A percentile compares a stretch with the other conserved stretches of the same genome.
Evolutionary conservation across 2,329 filamentous ascomycete species (phyloP).

Genomic region (Colletotrichum graminicola): DNA sequence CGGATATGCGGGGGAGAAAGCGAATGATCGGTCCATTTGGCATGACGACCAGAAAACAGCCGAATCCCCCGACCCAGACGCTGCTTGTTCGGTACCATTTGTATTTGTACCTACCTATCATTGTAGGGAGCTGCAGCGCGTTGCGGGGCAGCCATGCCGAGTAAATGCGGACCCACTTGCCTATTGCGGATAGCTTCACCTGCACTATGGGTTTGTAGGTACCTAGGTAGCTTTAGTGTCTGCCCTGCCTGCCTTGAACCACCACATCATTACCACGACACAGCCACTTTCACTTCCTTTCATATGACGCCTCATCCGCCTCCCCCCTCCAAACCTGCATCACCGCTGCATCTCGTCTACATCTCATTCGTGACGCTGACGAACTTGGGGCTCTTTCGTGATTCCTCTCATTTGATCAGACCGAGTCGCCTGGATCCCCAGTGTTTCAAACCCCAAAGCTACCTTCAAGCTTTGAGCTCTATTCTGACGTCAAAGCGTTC

Average conservation of each 20-base stretch:
- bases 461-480: slow-evolving; percentile 26
- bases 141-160: background rate
- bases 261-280: slow-evolving; percentile 12
- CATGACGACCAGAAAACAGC: background rate
- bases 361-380: slow-evolving; percentile 5
- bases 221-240: background rate
- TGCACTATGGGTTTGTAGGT: background rate
- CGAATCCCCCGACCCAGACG: background rate
- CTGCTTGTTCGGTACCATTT: background rate
- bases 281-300: slow-evolving; percentile 30
- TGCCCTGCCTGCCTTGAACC: background rate
- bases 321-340: slow-evolving; percentile 6
- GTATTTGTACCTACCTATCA: background rate
- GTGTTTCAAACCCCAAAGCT: slow-evolving; percentile 26
- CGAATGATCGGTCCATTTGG: no score
- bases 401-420: background rate
- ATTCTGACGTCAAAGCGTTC: slow-evolving; percentile 36
- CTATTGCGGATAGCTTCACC: slow-evolving; percentile 35
- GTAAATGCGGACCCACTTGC: slow-evolving; percentile 8
- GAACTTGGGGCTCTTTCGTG: background rate
- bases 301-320: slow-evolving; percentile 19
- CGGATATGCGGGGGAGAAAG: no score
- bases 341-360: slow-evolving; percentile 7
- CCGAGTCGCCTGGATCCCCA: background rate
- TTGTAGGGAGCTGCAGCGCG: slow-evolving; percentile 11